Percentiles rank a stretch among this genome's conserved stretches.
phyloP scores from a whole-genome alignment of 2,329 filamentous ascomycete genomes.

The Fusarium newnesense region DNA sequence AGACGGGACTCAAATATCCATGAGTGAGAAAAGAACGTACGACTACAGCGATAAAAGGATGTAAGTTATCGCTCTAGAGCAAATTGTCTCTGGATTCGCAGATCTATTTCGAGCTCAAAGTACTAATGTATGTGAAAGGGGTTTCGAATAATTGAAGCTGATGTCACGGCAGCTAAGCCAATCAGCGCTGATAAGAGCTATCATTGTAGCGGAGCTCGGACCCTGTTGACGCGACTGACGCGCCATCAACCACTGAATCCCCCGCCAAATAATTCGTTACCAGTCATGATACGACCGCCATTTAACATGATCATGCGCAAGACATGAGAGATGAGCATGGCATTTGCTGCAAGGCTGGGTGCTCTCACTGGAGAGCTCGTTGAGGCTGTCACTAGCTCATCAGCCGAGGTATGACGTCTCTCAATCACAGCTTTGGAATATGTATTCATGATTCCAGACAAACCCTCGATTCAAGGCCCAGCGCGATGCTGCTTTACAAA shows the following conservation, averaged over 20 bases:
- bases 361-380: conserved; percentile 78
- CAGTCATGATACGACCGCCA: conserved; percentile 31
- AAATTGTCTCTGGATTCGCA: conserved; percentile 1
- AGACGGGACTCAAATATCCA: conserved; percentile 31
- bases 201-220: conserved; percentile 22
- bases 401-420: conserved; percentile 57
- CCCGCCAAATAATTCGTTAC: conserved; percentile 21
- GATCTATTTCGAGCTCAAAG: not conserved
- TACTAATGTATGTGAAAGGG: conserved; percentile 30
- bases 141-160: conserved; percentile 36
- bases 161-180: conserved; percentile 34
- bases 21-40: not conserved
- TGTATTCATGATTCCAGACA: conserved; percentile 37
- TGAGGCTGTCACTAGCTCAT: conserved; percentile 67
- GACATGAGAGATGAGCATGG: conserved; percentile 63
- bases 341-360: conserved; percentile 73
- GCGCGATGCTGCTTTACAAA: conserved; percentile 62
- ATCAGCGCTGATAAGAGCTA: conserved; percentile 25
- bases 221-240: conserved; percentile 40
- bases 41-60: not conserved
- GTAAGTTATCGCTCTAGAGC: not conserved
- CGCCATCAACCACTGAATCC: conserved; percentile 32
- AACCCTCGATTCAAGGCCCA: conserved; percentile 54
- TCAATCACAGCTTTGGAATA: not conserved
- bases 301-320: conserved; percentile 16